Evolutionary conservation across 2,329 filamentous ascomycete species (phyloP).

Genomic region (Colletotrichum spinosum): DNA sequence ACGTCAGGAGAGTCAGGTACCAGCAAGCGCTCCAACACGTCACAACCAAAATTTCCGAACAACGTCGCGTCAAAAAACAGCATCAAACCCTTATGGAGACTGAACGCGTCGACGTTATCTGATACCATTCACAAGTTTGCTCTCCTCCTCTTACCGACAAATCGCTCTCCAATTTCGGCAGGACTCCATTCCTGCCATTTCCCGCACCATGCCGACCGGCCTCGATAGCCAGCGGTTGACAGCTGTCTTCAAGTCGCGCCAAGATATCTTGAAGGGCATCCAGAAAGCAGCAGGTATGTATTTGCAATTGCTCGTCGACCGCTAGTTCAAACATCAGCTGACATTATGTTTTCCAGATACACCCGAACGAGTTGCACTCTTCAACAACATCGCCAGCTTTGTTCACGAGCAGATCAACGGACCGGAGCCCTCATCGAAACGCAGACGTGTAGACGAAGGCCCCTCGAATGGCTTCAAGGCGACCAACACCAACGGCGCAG

Average conservation of each 20-base stretch:
- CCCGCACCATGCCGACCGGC: slow-evolving; percentile 51
- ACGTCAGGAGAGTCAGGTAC: too few species aligned
- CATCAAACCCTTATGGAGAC: background rate
- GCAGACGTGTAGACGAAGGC: slow-evolving; percentile 62
- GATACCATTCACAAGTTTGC: too few species aligned
- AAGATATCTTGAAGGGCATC: slow-evolving; percentile 67
- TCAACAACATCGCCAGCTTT: slow-evolving; percentile 67
- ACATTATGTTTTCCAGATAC: slow-evolving; percentile 55
- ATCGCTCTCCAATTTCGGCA: background rate
- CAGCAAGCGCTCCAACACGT: slow-evolving; percentile 23
- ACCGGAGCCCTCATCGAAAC: slow-evolving; percentile 63
- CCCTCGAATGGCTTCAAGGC: slow-evolving; percentile 43
- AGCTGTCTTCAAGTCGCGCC: slow-evolving; percentile 65
- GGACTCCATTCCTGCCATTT: background rate
- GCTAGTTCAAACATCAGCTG: background rate
- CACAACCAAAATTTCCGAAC: slow-evolving; percentile 29
- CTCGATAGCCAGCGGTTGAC: slow-evolving; percentile 64
- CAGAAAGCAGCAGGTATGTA: slow-evolving; percentile 62
- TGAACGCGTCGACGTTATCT: background rate
- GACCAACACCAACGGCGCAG: slow-evolving; percentile 40
- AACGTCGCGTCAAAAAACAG: slow-evolving; percentile 32
- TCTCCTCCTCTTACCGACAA: background rate
- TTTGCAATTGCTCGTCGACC: background rate
- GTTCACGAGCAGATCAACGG: slow-evolving; percentile 58
- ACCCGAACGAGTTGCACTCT: slow-evolving; percentile 61